Percentiles rank a stretch among this genome's conserved stretches.
phyloP scores from a whole-genome alignment of 2,329 filamentous ascomycete genomes.

The Botrytis tulipae region DNA sequence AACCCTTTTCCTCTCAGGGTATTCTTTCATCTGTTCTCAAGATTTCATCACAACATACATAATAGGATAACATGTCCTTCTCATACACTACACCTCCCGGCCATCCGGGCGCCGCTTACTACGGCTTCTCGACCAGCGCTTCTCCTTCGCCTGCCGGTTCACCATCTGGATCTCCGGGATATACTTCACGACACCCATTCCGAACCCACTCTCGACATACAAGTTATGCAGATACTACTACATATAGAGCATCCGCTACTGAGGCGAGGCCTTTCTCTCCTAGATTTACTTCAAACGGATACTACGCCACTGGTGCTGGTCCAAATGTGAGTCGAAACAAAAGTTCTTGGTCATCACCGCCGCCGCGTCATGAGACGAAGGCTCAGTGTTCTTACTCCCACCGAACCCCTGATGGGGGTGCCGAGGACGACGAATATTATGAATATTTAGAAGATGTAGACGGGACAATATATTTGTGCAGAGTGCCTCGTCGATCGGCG shows the following conservation, averaged over 20 bases:
- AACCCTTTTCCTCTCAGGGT: slow-evolving; percentile 31
- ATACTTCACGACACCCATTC: slow-evolving; percentile 34
- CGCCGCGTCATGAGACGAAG: slow-evolving; percentile 34
- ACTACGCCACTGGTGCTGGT: slow-evolving; percentile 41
- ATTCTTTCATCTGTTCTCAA: slow-evolving; percentile 7
- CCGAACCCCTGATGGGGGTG: slow-evolving; percentile 40
- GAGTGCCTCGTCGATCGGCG: slow-evolving; percentile 25
- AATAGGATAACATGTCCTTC: slow-evolving; percentile 38
- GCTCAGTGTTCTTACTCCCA: slow-evolving; percentile 39
- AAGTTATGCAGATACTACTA: slow-evolving; percentile 34
- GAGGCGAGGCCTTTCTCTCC: slow-evolving; percentile 37
- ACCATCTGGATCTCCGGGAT: slow-evolving; percentile 27
- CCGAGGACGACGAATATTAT: slow-evolving; percentile 40
- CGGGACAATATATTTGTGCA: slow-evolving; percentile 31
- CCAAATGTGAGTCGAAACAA: slow-evolving; percentile 42
- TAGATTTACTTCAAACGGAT: slow-evolving; percentile 40
- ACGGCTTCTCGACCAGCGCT: slow-evolving; percentile 37
- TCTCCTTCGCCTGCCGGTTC: slow-evolving; percentile 39
- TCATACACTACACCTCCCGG: slow-evolving; percentile 35
- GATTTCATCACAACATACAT: slow-evolving; percentile 26
- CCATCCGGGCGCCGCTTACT: slow-evolving; percentile 33
- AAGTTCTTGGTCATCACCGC: slow-evolving; percentile 37
- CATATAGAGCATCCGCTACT: slow-evolving; percentile 31
- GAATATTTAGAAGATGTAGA: slow-evolving; percentile 38
- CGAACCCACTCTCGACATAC: slow-evolving; percentile 38